These are phyloP conservation scores for Fraxinus xanthoxyloides DNA, from an alignment of 305 asterid genomes.

Conservation along the genomic window DNA sequence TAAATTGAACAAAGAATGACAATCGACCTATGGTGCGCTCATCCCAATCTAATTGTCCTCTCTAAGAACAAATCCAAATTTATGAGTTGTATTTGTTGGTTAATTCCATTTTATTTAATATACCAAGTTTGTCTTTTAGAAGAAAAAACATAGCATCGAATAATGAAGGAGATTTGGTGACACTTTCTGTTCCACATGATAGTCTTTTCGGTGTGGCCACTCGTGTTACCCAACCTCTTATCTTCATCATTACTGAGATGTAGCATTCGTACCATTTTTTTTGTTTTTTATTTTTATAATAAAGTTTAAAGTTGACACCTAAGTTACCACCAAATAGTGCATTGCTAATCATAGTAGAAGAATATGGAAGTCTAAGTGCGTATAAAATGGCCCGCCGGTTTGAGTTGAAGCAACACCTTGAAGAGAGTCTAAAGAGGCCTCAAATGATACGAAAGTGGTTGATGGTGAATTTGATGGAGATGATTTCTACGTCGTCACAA, in stretches of 20 bases:
- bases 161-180: not conserved
- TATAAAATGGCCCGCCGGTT: not conserved
- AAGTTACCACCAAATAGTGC: constrained; percentile 15
- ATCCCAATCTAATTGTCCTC: not conserved
- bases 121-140: not conserved
- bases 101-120: not conserved
- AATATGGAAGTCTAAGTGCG: not conserved
- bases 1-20: not conserved
- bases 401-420: not conserved
- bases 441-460: not conserved
- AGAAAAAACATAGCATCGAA: not conserved
- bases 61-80: not conserved
- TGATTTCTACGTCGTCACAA: not conserved
- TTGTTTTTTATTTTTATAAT: not conserved
- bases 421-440: not conserved
- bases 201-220: constrained; percentile 3
- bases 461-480: not conserved
- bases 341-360: constrained; percentile 8
- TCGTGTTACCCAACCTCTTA: constrained; percentile 3
- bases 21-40: not conserved
- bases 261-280: not conserved
- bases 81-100: not conserved
- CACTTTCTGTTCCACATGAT: constrained; percentile 9
- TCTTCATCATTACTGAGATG: not conserved
- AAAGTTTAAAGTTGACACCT: not conserved